Conservation (phyloP, 306 rosid species). For the Astragalus glycyphyllos region DNA sequence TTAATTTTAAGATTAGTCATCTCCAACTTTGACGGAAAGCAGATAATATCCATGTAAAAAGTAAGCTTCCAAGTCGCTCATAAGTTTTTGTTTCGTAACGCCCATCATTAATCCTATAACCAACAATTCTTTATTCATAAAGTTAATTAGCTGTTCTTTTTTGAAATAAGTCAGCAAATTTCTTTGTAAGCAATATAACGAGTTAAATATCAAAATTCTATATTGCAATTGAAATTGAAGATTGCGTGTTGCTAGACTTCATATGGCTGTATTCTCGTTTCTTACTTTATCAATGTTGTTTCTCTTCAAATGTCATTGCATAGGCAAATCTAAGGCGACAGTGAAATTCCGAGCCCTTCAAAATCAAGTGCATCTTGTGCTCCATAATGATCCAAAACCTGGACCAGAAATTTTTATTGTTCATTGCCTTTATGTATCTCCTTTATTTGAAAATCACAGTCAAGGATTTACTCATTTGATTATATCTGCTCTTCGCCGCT, state of each 20-base stretch:
- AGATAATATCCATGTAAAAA: too few species aligned
- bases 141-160: neutral
- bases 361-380: slow-evolving; percentile 73
- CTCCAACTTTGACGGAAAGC: too few species aligned
- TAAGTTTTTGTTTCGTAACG: too few species aligned
- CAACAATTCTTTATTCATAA: slow-evolving; percentile 10
- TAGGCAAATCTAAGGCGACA: slow-evolving; percentile 89
- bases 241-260: slow-evolving; percentile 27
- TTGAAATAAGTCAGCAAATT: neutral
- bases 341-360: slow-evolving; percentile 92
- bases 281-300: slow-evolving; percentile 45
- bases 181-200: slow-evolving; percentile 15
- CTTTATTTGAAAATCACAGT: slow-evolving; percentile 65
- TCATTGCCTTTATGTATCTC: slow-evolving; percentile 78
- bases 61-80: too few species aligned
- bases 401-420: slow-evolving; percentile 86
- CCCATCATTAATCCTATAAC: neutral
- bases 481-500: slow-evolving; percentile 75
- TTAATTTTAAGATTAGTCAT: too few species aligned
- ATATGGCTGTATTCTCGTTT: slow-evolving; percentile 7
- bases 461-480: slow-evolving; percentile 92
- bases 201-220: neutral
- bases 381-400: slow-evolving; percentile 79
- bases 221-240: slow-evolving; percentile 29
- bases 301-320: slow-evolving; percentile 46